Base-by-base conservation (phyloP, 2,329 filamentous ascomycete genomes). In the Claviceps quebecensis region DNA sequence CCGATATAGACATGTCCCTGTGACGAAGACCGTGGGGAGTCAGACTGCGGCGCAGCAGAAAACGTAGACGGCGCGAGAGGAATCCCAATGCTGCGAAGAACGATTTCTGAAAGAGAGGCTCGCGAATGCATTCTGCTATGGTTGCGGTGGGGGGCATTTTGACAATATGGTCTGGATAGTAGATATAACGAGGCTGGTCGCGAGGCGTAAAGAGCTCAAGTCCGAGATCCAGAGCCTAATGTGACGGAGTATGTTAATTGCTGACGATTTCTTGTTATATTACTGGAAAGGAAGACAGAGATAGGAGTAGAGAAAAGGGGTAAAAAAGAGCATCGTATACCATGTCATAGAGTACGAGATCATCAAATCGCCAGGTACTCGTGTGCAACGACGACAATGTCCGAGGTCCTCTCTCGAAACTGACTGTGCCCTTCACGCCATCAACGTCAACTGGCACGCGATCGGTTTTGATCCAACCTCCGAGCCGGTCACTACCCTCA, bases 361-460 rank as follows among this genome's bases (percentile, higher is more conserved):
- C 83, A 60, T 83, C 79, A 54, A 74, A 77, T 43, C 70, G 64
- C 55, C 68, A 65, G 0, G 56, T 58, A 37, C 60, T 69, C 37
- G 66, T 54, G 57, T 63, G 56, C 64, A 73, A 56, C 67, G 78
- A 70, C 53, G 85, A 76, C 58, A 95, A 69, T 50, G 87, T 87
- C 59, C 91, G 78, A 22, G 93, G 87, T 0, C 91, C 93, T 57
- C 80, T 78, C 69, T 98, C 91, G 60, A 97, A 88, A 29, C 86
- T 67, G 37, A 95, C 77, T 3, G 61, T 65, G 14, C 67, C 70
- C 47, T 74, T 67, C 22, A 75, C 73, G 16, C 80, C 85, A 39
- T 76, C 73, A 4, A 74, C 68, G 9, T 68, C 64, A 14, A 85
- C 77, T 1, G 77, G 65, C 13, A 86, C 72, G 48, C 69, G 70